Evolutionary conservation across 2,329 filamentous ascomycete species (phyloP), one percentile per base, ranked within the genome.

Genomic region (Ambrosiella cleistominuta): DNA sequence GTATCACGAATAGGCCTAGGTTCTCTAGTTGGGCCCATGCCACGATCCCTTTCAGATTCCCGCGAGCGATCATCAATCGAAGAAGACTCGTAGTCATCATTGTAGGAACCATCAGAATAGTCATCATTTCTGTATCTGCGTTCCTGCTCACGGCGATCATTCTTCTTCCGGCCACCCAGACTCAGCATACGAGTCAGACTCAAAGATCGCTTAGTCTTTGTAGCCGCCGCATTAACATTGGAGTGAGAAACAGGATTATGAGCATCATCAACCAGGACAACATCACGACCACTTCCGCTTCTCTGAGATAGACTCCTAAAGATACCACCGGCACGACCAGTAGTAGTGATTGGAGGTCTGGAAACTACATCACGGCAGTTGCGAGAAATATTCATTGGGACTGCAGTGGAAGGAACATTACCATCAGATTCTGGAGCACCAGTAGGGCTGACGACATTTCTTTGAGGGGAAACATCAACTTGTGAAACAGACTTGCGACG

Each of bases 291-390:
- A 8, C 60, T 38, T 35, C 55, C 56, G 17, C 64, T 66, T 19
- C 71, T 71, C 36, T 70, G 66, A 4, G 73, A 74, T 44, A 74
- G 66, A 1, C 70, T 70, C 58, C 64, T 59, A 55, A 65, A 64
- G 15, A 66, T 55, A 7, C 64, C 63, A 11, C 64, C 69, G 11
- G 54, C 59, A 40, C 66, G 53, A 6, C 59, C 59, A 44, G 49
- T 51, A 13, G 72, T 70, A 4, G 77, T 76, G 15, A 78, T 64
- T 0, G 77, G 77, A 1, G 77, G 77, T 2, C 74, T 71, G 6
- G 74, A 70, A 3, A 54, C 49, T 27, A 40, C 52, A 15, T 54
- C 52, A 35, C 39, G 38, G 3, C 19, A 42, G 5, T 8, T 38
- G 7, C 52, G 52, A 7, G 47, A 35, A 8, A 19, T 35, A 7